These are phyloP conservation scores for Plasmodium gaboni DNA, from an alignment of 169 alveolate genomes.

Conservation along the genomic window DNA sequence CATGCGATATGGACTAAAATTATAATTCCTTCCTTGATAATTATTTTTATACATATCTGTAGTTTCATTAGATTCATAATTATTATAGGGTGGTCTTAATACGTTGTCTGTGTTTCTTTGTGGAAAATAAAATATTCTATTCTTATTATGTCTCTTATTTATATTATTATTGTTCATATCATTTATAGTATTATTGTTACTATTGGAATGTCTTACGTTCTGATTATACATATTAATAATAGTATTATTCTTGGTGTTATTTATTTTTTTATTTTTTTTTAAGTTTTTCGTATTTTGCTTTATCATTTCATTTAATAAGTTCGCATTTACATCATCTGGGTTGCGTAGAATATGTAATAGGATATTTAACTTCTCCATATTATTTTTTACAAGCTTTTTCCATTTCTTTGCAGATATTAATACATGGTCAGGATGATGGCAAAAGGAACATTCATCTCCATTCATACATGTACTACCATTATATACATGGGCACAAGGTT, in stretches of 20 bases:
- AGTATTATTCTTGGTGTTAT: slow-evolving; percentile 25
- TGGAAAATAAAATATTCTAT: slow-evolving; percentile 29
- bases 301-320: slow-evolving; percentile 65
- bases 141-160: slow-evolving; percentile 36
- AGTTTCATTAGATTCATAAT: slow-evolving; percentile 52
- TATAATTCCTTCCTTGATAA: slow-evolving; percentile 30
- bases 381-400: slow-evolving; percentile 75
- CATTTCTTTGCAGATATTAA: slow-evolving; percentile 75
- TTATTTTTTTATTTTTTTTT: slow-evolving; percentile 42
- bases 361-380: slow-evolving; percentile 64
- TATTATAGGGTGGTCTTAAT: slow-evolving; percentile 10
- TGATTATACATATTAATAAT: slow-evolving; percentile 2
- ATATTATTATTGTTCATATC: slow-evolving; percentile 10
- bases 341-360: slow-evolving; percentile 69
- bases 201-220: not conserved
- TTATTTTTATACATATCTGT: slow-evolving; percentile 47
- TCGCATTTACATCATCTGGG: slow-evolving; percentile 66
- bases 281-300: slow-evolving; percentile 55
- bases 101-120: slow-evolving; percentile 27
- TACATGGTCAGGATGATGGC: slow-evolving; percentile 75
- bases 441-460: slow-evolving; percentile 73
- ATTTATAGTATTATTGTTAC: slow-evolving; percentile 8
- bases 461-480: slow-evolving; percentile 73
- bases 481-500: slow-evolving; percentile 76
- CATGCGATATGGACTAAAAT: slow-evolving; percentile 24